Evolutionary conservation across 2,329 filamentous ascomycete genomes (phyloP).

Genomic region (Passalora sequoiae): DNA sequence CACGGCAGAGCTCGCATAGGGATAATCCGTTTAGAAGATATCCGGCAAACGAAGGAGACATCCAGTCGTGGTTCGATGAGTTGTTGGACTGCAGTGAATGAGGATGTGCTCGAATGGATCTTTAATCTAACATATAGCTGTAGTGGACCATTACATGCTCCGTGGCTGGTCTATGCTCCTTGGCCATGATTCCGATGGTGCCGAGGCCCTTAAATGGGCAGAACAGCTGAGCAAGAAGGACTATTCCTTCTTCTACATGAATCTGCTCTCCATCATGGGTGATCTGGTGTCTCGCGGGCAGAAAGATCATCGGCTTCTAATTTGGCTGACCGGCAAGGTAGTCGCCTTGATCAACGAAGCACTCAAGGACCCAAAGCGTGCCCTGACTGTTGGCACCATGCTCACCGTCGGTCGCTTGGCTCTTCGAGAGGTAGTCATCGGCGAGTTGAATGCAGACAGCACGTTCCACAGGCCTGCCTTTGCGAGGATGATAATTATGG

Average conservation of each 20-base stretch:
- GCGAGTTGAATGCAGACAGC: constrained; percentile 10
- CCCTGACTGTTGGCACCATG: constrained; percentile 11
- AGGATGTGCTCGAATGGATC: not conserved
- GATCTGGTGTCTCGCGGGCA: constrained; percentile 9
- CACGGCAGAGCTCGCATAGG: constrained; percentile 1
- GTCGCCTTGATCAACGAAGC: constrained; percentile 14
- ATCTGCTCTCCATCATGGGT: constrained; percentile 12
- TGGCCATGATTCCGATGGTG: constrained; percentile 4
- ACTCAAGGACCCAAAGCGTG: constrained; percentile 4
- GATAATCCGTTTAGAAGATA: constrained; percentile 9
- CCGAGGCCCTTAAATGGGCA: constrained; percentile 11
- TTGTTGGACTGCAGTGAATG: constrained; percentile 10
- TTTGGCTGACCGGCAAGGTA: constrained; percentile 7
- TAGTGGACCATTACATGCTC: constrained; percentile 14
- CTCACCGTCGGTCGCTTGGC: constrained; percentile 15
- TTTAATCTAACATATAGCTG: no score
- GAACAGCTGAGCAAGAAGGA: constrained; percentile 12
- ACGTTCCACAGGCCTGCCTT: constrained; percentile 13
- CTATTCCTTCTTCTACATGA: constrained; percentile 17
- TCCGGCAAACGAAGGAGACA: constrained; percentile 6
- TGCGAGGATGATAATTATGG: constrained; percentile 12
- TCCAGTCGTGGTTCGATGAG: constrained; percentile 9
- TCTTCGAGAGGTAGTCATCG: constrained; percentile 13
- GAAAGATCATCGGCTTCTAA: constrained; percentile 6
- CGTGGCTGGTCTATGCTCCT: constrained; percentile 9